A percentile compares a stretch with the other conserved stretches of the same genome.
These are phyloP conservation scores for Linderniella brevidens DNA, from an alignment of 257 asterid species.

Conservation along the genomic window DNA sequence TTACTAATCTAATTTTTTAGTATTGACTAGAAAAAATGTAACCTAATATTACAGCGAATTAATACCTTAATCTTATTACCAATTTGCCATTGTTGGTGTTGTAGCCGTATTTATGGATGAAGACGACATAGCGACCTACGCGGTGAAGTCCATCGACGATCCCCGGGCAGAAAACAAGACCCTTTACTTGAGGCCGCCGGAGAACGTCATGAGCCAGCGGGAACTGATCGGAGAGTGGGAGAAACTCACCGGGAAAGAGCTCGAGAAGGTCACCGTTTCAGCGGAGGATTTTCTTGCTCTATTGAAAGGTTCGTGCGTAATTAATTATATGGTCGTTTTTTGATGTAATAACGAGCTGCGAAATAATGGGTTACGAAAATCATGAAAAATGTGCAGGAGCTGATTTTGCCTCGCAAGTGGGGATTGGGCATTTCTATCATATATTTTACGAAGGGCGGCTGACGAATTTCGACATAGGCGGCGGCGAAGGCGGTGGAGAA, in stretches of 20 bases:
- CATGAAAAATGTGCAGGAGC: too few species aligned
- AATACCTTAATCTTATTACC: too few species aligned
- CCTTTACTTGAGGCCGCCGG: conserved; percentile 43
- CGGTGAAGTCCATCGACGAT: conserved; percentile 49
- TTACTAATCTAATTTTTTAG: too few species aligned
- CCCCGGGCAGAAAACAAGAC: conserved; percentile 71
- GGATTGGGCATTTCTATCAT: too few species aligned
- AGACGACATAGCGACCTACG: conserved; percentile 52
- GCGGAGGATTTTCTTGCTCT: conserved; percentile 40
- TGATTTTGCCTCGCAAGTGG: too few species aligned
- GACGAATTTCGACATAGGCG: too few species aligned
- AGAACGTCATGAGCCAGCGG: conserved; percentile 39
- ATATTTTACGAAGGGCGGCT: too few species aligned
- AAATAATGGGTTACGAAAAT: not conserved
- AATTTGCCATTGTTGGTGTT: not conserved
- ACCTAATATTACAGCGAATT: too few species aligned
- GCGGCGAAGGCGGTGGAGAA: too few species aligned
- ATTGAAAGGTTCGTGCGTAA: conserved; percentile 28
- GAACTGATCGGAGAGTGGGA: conserved; percentile 59
- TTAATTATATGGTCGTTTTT: too few species aligned
- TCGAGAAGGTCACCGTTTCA: conserved; percentile 33
- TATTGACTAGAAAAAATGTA: too few species aligned
- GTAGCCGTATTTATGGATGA: conserved; percentile 49
- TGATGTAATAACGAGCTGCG: too few species aligned
- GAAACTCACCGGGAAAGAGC: conserved; percentile 28